Conservation (phyloP, 495 filamentous ascomycete genomes). For the Xylaria palmicola region DNA sequence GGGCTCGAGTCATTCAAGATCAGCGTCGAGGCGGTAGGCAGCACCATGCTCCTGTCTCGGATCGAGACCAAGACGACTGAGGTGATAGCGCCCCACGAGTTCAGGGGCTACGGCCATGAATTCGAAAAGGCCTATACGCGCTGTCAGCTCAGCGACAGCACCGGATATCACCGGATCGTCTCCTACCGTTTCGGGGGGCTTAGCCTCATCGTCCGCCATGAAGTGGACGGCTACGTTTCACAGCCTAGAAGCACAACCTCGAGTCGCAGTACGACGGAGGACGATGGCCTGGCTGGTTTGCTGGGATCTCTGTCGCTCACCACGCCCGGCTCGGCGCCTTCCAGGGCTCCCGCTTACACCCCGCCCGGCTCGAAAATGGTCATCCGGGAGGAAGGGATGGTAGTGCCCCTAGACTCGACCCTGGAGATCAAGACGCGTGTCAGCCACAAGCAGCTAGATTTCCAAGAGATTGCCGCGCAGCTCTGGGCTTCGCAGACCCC, state of each 20-base stretch:
- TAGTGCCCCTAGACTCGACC: constrained; percentile 35
- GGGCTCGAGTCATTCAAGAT: constrained; percentile 43
- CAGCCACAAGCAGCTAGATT: constrained; percentile 32
- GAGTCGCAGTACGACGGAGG: constrained; percentile 11
- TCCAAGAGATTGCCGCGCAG: constrained; percentile 43
- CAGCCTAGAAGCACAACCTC: not conserved
- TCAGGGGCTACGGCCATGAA: constrained; percentile 46
- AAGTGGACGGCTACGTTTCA: constrained; percentile 46
- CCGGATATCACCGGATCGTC: constrained; percentile 49
- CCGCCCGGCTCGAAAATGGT: constrained; percentile 22
- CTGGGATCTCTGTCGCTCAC: constrained; percentile 34
- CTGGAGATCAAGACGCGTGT: constrained; percentile 54
- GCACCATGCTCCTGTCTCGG: constrained; percentile 45
- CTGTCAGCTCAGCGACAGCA: constrained; percentile 35
- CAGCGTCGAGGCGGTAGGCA: constrained; percentile 38
- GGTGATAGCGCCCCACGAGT: constrained; percentile 35
- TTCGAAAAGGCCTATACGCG: constrained; percentile 53
- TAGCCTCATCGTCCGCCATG: constrained; percentile 46
- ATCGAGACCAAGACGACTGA: constrained; percentile 32
- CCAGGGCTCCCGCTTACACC: not conserved
- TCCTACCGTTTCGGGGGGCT: constrained; percentile 46
- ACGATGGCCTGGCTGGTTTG: constrained; percentile 24
- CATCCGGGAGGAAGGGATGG: constrained; percentile 35
- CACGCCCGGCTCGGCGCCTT: too few species aligned
- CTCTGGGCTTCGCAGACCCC: constrained; percentile 53